Base-by-base conservation (phyloP, 495 filamentous ascomycete genomes). In the Penicillium parvum region DNA sequence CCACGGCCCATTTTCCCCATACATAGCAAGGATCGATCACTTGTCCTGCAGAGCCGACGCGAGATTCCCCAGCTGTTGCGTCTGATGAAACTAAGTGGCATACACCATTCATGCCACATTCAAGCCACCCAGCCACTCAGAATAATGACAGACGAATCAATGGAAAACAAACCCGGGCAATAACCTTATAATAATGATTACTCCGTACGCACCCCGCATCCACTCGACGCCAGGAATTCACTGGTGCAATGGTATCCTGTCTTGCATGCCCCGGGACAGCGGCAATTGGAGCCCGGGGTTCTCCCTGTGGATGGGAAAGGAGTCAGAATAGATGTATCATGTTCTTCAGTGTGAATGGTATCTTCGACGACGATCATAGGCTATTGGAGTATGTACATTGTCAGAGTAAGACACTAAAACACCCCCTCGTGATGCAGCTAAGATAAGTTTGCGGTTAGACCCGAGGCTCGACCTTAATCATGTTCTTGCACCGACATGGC, bases 251-350 rank as follows among this genome's bases (percentile, higher is more conserved):
- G 41, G 22, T 35, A 45, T 55, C 29, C 20, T 52, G 49, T 43
- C 27, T 25, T 53, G 52, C 52, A 58, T 45, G 40, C 49, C 40
- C 42, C 46, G 42, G 22, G 19, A 43, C 23, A 4, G 29, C 19
- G 39, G 45, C 22, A 25, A 28, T 35, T 36, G 44, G 43, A 45
- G 17, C 28, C 17, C 17, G 41, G 45, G 49, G 7, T 42, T 50
- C 43, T 52, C 47, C 42, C 9, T 23, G 32, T 37, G 37, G 42
- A 33, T 15, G 14, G 25, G 8, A n/a, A 22, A 32, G 9, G 40
- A 14, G 30, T 21, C 32, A 36, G 37, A 12, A 12, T 19, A 23
- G 53, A 57, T 50, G 25, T 32, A 50, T 53, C 53, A 45, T 32
- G 45, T 53, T 50, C 18, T 1, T 25, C 19, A 7, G 2, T 4